These are phyloP conservation scores for Xerocomellus amylosporus DNA, from an alignment of 768 basidiomycete genomes.

Conservation along the genomic window DNA sequence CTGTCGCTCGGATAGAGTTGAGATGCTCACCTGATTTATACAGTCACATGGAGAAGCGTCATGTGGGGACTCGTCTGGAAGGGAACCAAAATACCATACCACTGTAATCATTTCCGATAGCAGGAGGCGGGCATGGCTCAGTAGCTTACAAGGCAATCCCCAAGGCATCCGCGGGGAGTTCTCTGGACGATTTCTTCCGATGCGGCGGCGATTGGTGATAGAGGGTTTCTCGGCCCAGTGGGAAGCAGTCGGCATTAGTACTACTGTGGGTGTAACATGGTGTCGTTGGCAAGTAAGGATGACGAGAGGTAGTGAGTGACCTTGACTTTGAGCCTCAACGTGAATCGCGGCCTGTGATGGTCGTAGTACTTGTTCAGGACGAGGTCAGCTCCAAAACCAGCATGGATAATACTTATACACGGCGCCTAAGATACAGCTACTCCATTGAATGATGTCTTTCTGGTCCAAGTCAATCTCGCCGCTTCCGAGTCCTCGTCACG, in stretches of 20 bases:
- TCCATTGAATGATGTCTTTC: too few relatives aligned
- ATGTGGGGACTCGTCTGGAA: neutral
- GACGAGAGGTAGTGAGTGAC: neutral
- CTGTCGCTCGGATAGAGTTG: neutral
- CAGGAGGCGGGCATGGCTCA: neutral
- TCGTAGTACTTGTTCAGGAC: too few relatives aligned
- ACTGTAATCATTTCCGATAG: neutral
- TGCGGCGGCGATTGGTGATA: neutral
- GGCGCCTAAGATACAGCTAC: too few relatives aligned
- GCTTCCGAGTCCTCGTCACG: too few relatives aligned
- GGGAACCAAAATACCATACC: neutral
- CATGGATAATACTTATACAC: too few relatives aligned
- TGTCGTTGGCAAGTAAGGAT: neutral
- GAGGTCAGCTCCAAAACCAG: too few relatives aligned
- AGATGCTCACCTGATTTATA: neutral
- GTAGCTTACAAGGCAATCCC: neutral
- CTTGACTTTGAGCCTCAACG: neutral
- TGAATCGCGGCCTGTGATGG: too few relatives aligned
- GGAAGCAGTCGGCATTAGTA: neutral
- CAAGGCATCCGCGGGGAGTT: neutral
- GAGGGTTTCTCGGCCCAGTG: neutral
- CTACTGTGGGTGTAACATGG: too few relatives aligned
- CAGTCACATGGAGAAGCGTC: neutral
- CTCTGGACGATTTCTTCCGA: conserved; percentile 1
- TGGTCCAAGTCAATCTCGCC: too few relatives aligned